Evolutionary conservation across 2,329 filamentous ascomycete genomes (phyloP).

Genomic region (Hymenoscyphus infarciens): DNA sequence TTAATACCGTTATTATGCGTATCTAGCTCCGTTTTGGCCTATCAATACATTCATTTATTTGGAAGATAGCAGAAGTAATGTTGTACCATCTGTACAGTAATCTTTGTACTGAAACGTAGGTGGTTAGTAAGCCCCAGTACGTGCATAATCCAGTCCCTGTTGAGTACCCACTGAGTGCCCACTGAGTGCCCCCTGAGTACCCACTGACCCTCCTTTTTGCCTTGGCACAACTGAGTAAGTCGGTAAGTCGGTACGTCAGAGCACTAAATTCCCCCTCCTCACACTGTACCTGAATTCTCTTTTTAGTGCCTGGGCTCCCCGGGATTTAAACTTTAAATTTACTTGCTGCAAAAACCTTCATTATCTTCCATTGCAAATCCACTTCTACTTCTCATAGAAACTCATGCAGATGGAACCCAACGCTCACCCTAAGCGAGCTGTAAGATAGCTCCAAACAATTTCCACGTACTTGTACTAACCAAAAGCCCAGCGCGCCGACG

Average conservation of each 20-base stretch:
- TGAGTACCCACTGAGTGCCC: background rate
- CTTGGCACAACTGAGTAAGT: background rate
- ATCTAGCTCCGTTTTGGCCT: background rate
- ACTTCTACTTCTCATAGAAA: background rate
- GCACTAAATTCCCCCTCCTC: too few relatives aligned
- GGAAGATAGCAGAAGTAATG: background rate
- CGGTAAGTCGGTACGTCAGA: too few relatives aligned
- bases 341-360: background rate
- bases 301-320: background rate
- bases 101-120: background rate
- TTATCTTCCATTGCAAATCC: background rate
- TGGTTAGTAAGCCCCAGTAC: constrained; percentile 5
- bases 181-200: too few relatives aligned
- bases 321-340: background rate
- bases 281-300: background rate
- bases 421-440: background rate
- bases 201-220: constrained; percentile 1
- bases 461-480: background rate
- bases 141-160: background rate
- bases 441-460: background rate
- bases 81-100: background rate
- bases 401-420: background rate
- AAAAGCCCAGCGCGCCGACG: constrained; percentile 5
- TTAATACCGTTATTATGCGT: background rate
- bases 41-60: background rate